Evolutionary conservation across 2,329 filamentous ascomycete species (phyloP), one percentile per base, ranked within the genome.

Genomic region (Talaromyces sp.): DNA sequence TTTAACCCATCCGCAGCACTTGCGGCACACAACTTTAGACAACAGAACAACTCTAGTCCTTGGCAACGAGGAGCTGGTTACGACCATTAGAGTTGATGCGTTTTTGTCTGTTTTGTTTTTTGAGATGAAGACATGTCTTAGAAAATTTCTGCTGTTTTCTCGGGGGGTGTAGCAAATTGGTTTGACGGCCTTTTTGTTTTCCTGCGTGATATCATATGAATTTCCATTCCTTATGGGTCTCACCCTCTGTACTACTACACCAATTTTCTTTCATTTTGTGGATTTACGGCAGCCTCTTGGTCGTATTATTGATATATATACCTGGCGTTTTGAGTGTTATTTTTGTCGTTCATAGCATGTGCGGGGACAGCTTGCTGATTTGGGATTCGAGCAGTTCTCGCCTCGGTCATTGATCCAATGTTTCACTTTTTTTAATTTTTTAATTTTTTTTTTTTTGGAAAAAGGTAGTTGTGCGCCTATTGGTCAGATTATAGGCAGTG

Each of bases 41-140:
- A 76, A 64, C 78, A 81, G 65, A 82, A 84, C 68, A 85, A 80
- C 69, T 72, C 81, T 41, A 86, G 83, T 74, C 84, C 85, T 58
- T 88, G 85, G 85, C 85, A 88, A 74, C 75, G 85, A 70, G 85
- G 85, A 50, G 85, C 85, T 32, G 85, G 85, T 51, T 88, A 87
- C 67, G 85, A 87, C 62, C 81, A 83, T 71, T 83, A 54, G 17
- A 58, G 58, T 64, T 50, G 26, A 27, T 3, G 26, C 14, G 58
- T 64, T 61, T 57, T 63, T 31, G 58, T 65, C 60, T 63, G 59
- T 61, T 66, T 69, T 70, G 63, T 66, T 64, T 70, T 67, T 68
- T 65, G 69, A 70, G 64, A 75, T 73, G 72, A 75, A 74, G 69
- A 73, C 70, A 75, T 71, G 71, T 71, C 70, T 67, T 56, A 58